Evolutionary conservation across 345 rosid species (phyloP), one percentile per base, ranked within the genome.

Genomic region (Garcia nutans): DNA sequence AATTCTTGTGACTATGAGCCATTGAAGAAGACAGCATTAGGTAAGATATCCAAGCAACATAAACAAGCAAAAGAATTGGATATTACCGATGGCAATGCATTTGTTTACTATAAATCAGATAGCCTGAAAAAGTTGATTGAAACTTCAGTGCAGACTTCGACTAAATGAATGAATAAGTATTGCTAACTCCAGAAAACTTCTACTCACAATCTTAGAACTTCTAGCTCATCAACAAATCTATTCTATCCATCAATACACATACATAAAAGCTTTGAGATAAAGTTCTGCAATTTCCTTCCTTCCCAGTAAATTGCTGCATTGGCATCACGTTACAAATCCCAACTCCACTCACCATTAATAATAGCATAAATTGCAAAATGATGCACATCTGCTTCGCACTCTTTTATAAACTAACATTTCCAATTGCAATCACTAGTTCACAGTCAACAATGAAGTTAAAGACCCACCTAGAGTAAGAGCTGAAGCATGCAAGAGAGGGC

Each of bases 151-250:
- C 5, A 37, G 6, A 37, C 6, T 71, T 23, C 44, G 66, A 65
- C 20, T 19, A 45, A 65, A 17, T 19, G 68, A 65, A 17, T 19
- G 68, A 65, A 65, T 37, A 4, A 20, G 42, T 37, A 49, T 65
- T 37, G 45, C 8, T 65, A 45, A 42, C 37, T 65, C 1, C 2
- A 64, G 42, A 15, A 37, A 64, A 17, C n/a, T 16, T 31, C 1
- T 60, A 11, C 37, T 23, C 68, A 13, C 42, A 61, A 6, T 26
- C 41, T 70, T 24, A 17, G 61, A 54, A 68, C 63, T 47, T 33
- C 79, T 16, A 57, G 57, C 4, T n/a, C 70, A 52, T 47, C n/a
- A 17, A 42, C 49, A 68, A 59, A 66, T 68, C 74, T 70, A 22
- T 22, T 13, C 44, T 49, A 3, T 22, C 62, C 50, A 22, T 16